These are phyloP conservation scores for Deinandra increscens DNA, from an alignment of 129 eudicot species.

Conservation along the genomic window DNA sequence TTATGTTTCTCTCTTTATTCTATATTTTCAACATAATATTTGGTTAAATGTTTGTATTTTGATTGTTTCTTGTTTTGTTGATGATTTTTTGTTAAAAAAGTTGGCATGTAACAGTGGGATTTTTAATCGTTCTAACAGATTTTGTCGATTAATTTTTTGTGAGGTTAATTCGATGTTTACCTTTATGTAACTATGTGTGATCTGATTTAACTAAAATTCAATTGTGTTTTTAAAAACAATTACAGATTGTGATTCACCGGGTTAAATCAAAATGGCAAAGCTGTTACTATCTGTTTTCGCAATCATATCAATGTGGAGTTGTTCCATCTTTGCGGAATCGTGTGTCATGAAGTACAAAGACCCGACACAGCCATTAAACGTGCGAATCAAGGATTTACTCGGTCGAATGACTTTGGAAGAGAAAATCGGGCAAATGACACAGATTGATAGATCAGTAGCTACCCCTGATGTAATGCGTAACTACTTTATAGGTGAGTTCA, in stretches of 20 bases:
- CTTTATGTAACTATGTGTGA: too few relatives aligned
- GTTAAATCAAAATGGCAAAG: slow-evolving; percentile 18
- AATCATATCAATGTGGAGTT: slow-evolving; percentile 31
- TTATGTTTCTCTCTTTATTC: neutral
- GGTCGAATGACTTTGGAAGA: slow-evolving; percentile 58
- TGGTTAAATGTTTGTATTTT: too few relatives aligned
- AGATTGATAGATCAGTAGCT: slow-evolving; percentile 49
- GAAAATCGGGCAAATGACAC: slow-evolving; percentile 75
- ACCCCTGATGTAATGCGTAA: slow-evolving; percentile 43
- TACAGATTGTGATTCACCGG: neutral
- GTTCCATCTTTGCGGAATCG: slow-evolving; percentile 29
- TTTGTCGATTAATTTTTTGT: too few relatives aligned
- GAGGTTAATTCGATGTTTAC: too few relatives aligned
- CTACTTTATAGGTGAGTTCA: slow-evolving; percentile 44
- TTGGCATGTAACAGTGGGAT: too few relatives aligned
- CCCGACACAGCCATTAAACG: slow-evolving; percentile 46
- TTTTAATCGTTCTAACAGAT: too few relatives aligned
- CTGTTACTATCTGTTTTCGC: neutral
- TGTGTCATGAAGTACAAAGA: slow-evolving; percentile 52
- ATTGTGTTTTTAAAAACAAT: neutral
- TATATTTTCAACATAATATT: too few relatives aligned
- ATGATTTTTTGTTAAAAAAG: too few relatives aligned
- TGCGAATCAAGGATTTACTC: slow-evolving; percentile 49
- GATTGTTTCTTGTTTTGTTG: too few relatives aligned
- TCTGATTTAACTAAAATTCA: neutral